Base-by-base conservation (phyloP, 2,329 filamentous ascomycete species). In the Elsinoe australis region DNA sequence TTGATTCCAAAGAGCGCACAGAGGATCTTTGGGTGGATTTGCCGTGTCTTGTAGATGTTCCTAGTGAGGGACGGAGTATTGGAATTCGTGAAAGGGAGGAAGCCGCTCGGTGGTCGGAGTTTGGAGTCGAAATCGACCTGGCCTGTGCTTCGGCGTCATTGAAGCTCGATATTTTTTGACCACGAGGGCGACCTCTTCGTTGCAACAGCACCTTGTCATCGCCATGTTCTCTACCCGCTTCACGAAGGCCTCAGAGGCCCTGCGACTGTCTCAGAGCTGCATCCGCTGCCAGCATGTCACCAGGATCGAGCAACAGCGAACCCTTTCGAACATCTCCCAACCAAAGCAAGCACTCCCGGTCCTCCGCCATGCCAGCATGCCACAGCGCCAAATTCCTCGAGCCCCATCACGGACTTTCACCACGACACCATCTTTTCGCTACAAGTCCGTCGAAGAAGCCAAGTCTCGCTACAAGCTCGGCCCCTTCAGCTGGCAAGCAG, bases 401-500 rank as follows among this genome's bases (percentile, higher is more conserved):
- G 26, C 26, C 7, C 26, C 26, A 29, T 29, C 26, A 6, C 14
- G 32, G 39, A 46, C 32, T 45, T 60, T 64, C 58, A 50, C 56
- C 41, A 57, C 55, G 18, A 55, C 51, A 35, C n/a, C 50, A 33
- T 33, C 33, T 5, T 51, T 53, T 28, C 39, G 49, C 24, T 64
- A 64, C 56, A 69, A 68, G 53, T 68, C 69, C 10, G 63, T 71
- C 14, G 54, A 71, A 58, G 64, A 72, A 59, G 68, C 68, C 21
- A 69, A 68, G 53, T 59, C 69, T 32, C 61, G 65, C 22, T 64
- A 71, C 56, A 65, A 63, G 42, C 65, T 67, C 33, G 71, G 71
- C 24, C 92, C 92, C 22, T 96, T 98, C 71, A 95, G 89, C 47
- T 89, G 86, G 80, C 90, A 87, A 68, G 84, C 90, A 24, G 90